Evolutionary conservation across 2,329 filamentous ascomycete species (phyloP).

Genomic region (Polytolypa hystricis): DNA sequence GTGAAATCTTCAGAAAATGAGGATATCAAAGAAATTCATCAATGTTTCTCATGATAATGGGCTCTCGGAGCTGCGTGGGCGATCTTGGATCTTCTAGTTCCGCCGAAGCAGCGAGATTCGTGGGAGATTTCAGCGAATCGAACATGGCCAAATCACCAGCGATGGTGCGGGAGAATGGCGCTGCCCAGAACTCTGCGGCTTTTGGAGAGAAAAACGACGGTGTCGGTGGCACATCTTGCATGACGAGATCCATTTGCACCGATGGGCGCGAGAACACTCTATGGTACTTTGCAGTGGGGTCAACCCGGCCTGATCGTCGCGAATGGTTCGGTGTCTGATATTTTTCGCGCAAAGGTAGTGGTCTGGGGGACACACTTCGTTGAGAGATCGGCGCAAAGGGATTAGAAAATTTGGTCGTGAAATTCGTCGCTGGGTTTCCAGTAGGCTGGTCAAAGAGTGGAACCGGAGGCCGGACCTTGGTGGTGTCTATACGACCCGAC

Average conservation of each 20-base stretch:
- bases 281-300: constrained; percentile 2
- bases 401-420: constrained; percentile 8
- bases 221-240: constrained; percentile 27
- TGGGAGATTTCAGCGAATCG: constrained; percentile 10
- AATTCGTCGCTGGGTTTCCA: constrained; percentile 3
- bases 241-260: constrained; percentile 25
- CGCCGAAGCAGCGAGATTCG: constrained; percentile 1
- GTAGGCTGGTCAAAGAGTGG: background rate
- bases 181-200: constrained; percentile 32
- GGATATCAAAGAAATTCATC: constrained; percentile 35
- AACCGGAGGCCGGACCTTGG: constrained; percentile 5
- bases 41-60: constrained; percentile 35
- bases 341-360: constrained; percentile 29
- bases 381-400: constrained; percentile 17
- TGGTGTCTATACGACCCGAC: background rate
- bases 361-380: constrained; percentile 25
- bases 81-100: constrained; percentile 27
- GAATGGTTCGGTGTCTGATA: constrained; percentile 17
- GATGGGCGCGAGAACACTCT: constrained; percentile 12
- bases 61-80: constrained; percentile 28
- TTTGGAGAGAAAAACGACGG: constrained; percentile 35
- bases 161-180: constrained; percentile 25
- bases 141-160: constrained; percentile 22
- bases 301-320: constrained; percentile 8
- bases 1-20: background rate